Base-by-base conservation (phyloP, 169 alveolate genomes). In the Besnoitia besnoiti region DNA sequence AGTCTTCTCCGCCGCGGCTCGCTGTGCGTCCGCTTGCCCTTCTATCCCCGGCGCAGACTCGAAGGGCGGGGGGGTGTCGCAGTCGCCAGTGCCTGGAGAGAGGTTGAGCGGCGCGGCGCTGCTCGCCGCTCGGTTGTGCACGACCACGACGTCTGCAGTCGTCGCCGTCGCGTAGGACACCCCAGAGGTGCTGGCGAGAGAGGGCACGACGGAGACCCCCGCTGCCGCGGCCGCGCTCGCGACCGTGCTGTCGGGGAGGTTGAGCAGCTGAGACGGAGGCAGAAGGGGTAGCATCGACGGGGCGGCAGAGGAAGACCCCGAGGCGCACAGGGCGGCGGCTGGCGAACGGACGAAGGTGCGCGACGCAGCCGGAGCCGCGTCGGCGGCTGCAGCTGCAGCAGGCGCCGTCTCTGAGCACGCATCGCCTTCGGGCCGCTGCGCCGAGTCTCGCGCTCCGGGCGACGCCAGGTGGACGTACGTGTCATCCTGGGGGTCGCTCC, bases 171-270 rank as follows among this genome's bases (percentile, higher is more conserved):
- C 67, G 67, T 55, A 55, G 67, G 67, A 19, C 67, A n/a, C 12
- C 12, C 67, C 67, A 19, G 12, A 21, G 67, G 30, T n/a, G 30
- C 3, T 1, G 67, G 67, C 12, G 30, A 49, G 24, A 49, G 67
- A 55, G 30, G 67, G 3, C n/a, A n/a, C n/a, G 24, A 55, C 67
- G 24, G 67, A 55, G 67, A 55, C 67, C 4, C 67, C 67, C 12
- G 67, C 67, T 5, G 67, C 67, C 67, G 12, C 24, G 33, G 67
- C 67, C 5, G 67, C 67, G 27, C 24, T 21, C 33, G 67, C 67
- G 67, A 55, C 67, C 4, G 67, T n/a, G 67, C 67, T 55, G 67
- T 55, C 67, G n/a, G 67, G 67, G 67, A 55, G 67, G 30, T 55
- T 55, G n/a, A 55, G 67, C 33, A 55, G 67, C 12, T n/a, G 67